A percentile compares a stretch with the other conserved stretches of the same genome.
Evolutionary conservation across 768 basidiomycete species (phyloP).

Genomic region (Trametes gibbosa): DNA sequence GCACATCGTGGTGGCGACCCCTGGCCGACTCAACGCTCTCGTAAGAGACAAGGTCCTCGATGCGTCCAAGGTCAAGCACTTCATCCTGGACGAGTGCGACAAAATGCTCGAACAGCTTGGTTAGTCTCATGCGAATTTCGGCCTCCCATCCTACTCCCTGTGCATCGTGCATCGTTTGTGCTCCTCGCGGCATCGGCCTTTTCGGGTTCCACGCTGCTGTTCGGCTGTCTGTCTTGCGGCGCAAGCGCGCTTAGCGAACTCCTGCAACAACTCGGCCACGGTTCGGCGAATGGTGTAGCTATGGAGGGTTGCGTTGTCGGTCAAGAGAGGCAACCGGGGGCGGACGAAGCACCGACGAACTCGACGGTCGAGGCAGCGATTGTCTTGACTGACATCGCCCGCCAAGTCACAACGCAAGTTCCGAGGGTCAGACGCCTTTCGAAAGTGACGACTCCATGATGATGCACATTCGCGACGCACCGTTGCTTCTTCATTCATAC

Average conservation of each 20-base stretch:
- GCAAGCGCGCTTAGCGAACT: slow-evolving; percentile 29
- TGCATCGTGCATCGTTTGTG: slow-evolving; percentile 45
- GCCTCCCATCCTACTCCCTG: slow-evolving; percentile 43
- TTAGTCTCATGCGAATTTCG: slow-evolving; percentile 89
- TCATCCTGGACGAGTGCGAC: slow-evolving; percentile 99
- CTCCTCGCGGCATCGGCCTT: slow-evolving; percentile 38
- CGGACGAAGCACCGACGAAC: slow-evolving; percentile 17
- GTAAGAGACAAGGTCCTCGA: slow-evolving; percentile 94
- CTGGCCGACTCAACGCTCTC: slow-evolving; percentile 94
- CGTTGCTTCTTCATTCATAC: slow-evolving; percentile 16
- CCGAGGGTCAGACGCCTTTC: slow-evolving; percentile 3
- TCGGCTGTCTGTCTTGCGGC: slow-evolving; percentile 36
- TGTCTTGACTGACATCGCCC: slow-evolving; percentile 9
- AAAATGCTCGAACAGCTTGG: slow-evolving; percentile 99
- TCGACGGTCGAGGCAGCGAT: slow-evolving; percentile 12
- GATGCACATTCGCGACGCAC: slow-evolving; percentile 13
- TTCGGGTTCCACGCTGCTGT: slow-evolving; percentile 25
- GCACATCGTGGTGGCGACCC: slow-evolving; percentile 98
- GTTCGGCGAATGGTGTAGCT: slow-evolving; percentile 23
- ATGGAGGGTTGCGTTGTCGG: slow-evolving; percentile 23
- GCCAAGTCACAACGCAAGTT: slow-evolving; percentile 15
- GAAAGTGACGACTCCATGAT: slow-evolving; percentile 2
- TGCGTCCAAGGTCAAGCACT: slow-evolving; percentile 96
- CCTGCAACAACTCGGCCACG: slow-evolving; percentile 25
- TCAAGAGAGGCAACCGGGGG: slow-evolving; percentile 7